A percentile compares a stretch with the other conserved stretches of the same genome.
Conservation (phyloP, 1,284 basidiomycete species). For the Ganoderma sinense region DNA sequence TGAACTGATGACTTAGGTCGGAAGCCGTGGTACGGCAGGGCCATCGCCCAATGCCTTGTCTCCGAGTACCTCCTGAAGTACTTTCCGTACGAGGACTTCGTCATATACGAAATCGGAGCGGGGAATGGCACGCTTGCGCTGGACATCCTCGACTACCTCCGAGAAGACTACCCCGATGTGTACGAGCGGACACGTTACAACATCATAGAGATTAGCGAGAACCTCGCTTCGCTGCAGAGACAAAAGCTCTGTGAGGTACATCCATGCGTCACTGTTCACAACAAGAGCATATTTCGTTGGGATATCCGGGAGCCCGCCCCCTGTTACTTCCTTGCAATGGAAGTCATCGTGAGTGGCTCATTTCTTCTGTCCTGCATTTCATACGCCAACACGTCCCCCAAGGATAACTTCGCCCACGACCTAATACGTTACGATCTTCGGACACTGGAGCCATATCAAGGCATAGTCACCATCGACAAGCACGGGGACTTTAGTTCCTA, state of each 20-base stretch:
- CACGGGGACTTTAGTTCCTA: slow-evolving; percentile 88
- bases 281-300: slow-evolving; percentile 93
- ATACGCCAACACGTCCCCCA: slow-evolving; percentile 38
- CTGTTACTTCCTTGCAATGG: slow-evolving; percentile 94
- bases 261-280: slow-evolving; percentile 74
- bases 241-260: slow-evolving; percentile 62
- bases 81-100: slow-evolving; percentile 95
- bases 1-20: slow-evolving; percentile 43
- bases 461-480: slow-evolving; percentile 82
- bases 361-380: neutral
- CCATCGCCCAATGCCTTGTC: slow-evolving; percentile 88
- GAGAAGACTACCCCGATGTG: slow-evolving; percentile 85
- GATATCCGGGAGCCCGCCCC: slow-evolving; percentile 78
- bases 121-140: slow-evolving; percentile 95
- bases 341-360: slow-evolving; percentile 82
- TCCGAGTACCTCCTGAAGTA: slow-evolving; percentile 93
- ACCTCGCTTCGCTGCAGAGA: slow-evolving; percentile 79
- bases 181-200: slow-evolving; percentile 91
- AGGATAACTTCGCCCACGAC: slow-evolving; percentile 99
- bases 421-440: slow-evolving; percentile 88
- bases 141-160: slow-evolving; percentile 87
- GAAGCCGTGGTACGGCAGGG: slow-evolving; percentile 91
- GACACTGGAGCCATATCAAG: slow-evolving; percentile 86
- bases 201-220: slow-evolving; percentile 93
- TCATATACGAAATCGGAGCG: slow-evolving; percentile 97